Conservation (phyloP, 2,329 filamentous ascomycete genomes). For the Trematosphaeria pertusa region DNA sequence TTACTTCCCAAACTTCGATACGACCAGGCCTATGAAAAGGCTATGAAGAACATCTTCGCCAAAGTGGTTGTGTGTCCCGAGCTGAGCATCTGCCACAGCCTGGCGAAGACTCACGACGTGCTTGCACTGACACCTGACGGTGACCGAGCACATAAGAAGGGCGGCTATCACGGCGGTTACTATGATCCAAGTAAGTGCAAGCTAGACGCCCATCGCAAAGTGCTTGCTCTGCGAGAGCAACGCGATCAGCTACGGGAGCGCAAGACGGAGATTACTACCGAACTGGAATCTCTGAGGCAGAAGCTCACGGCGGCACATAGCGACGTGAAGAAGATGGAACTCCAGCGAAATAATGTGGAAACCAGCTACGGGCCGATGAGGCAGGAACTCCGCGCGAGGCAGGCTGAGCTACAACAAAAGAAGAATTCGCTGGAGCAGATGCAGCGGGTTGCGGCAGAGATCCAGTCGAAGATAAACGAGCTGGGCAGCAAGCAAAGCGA, state of each 20-base stretch:
- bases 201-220: constrained; percentile 79
- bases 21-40: constrained; percentile 77
- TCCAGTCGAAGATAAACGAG: constrained; percentile 65
- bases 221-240: constrained; percentile 76
- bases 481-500: constrained; percentile 77
- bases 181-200: constrained; percentile 86
- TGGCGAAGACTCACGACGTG: constrained; percentile 88
- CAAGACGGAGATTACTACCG: constrained; percentile 68
- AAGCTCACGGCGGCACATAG: constrained; percentile 87
- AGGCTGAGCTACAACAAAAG: constrained; percentile 75
- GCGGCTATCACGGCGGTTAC: constrained; percentile 93
- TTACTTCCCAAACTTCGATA: constrained; percentile 85
- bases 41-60: constrained; percentile 94
- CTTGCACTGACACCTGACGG: constrained; percentile 94
- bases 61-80: constrained; percentile 95
- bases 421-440: constrained; percentile 77
- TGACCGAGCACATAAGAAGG: constrained; percentile 92
- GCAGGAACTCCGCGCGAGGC: constrained; percentile 77
- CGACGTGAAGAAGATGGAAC: constrained; percentile 81
- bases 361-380: constrained; percentile 81
- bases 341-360: constrained; percentile 78
- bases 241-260: constrained; percentile 72
- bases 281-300: constrained; percentile 83
- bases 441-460: constrained; percentile 66
- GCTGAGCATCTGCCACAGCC: constrained; percentile 84